Evolutionary conservation across 345 rosid genomes (phyloP), one percentile per base, ranked within the genome.

Genomic region (Eucalyptus lansdowneana): DNA sequence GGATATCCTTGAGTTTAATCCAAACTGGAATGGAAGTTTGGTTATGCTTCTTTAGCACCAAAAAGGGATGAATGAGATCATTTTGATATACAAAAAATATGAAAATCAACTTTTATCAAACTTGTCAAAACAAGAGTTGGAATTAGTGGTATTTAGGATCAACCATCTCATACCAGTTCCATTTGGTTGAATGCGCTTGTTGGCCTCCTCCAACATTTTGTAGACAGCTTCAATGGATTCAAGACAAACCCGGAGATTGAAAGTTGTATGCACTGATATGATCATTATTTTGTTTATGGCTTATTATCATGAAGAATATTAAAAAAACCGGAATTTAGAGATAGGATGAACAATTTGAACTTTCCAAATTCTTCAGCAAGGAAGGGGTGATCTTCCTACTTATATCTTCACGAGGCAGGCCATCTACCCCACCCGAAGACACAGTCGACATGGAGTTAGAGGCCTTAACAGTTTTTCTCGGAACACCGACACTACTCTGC

Each of bases 381-480:
- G 93, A 60, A 90, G 97, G 99, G 37, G 98, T 95, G 87, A 98
- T 90, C 93, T 98, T 98, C 93, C 95, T 96, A 90, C 99, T 97
- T 89, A 97, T 95, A 90, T 98, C 99, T 94, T 97, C 99, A 87
- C 98, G 98, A 80, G 99, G 99, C 90, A 98, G 92, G 90, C 98
- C 69, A 93, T 98, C 99, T 87, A 95, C 90, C 60, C 97, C 99
- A 80, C 97, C 96, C 86, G 89, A 88, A 91, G 99, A 94, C n/a
- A 90, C 65, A 83, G 95, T 93, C 44, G 89, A 60, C 31, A 93
- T 65, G 50, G 94, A 91, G 87, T 95, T 98, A 44, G 93, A 91
- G 29, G 94, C 90, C 94, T 91, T 96, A 54, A 98, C 94, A 89
- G 92, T 94, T 92, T 94, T 96, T 95, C 95, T 97, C 19, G 98